A percentile compares a stretch with the other conserved stretches of the same genome.
Conservation (phyloP, 768 basidiomycete species). For the Termitomyces sp. region DNA sequence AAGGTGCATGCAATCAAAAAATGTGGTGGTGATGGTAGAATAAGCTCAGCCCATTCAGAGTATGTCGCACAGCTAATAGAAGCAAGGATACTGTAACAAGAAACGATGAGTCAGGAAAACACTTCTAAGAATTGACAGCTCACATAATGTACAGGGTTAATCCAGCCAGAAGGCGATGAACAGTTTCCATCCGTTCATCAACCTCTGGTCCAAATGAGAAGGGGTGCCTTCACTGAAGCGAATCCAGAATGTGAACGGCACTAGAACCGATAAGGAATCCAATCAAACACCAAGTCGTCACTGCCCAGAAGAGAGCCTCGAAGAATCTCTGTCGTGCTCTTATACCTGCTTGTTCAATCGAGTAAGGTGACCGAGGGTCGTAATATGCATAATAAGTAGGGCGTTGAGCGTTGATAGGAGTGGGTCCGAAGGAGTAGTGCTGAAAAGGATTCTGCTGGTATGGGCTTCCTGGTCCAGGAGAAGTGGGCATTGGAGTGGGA, state of each 20-base stretch:
- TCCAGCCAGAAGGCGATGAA: not conserved
- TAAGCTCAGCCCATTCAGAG: not conserved
- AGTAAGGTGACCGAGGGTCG: slow-evolving; percentile 26
- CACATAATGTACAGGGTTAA: not conserved
- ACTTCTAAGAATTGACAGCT: not conserved
- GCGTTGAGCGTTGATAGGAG: slow-evolving; percentile 30
- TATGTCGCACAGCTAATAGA: not conserved
- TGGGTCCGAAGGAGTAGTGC: slow-evolving; percentile 31
- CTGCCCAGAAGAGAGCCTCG: slow-evolving; percentile 8
- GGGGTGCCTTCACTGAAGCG: not conserved
- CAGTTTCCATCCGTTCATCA: not conserved
- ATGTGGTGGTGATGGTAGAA: not conserved
- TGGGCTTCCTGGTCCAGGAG: slow-evolving; percentile 4
- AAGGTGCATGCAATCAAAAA: not conserved
- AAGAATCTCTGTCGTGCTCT: slow-evolving; percentile 35
- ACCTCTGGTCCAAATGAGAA: not conserved
- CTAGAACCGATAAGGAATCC: slow-evolving; percentile 21
- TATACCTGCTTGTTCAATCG: slow-evolving; percentile 25
- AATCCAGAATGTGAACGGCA: not conserved
- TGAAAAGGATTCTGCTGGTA: not conserved
- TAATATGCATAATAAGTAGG: slow-evolving; percentile 35
- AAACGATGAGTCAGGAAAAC: not conserved
- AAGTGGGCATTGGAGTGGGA: not conserved
- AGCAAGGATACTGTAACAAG: not conserved
- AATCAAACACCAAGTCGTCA: slow-evolving; percentile 13